Percentiles rank a stretch among this genome's conserved stretches.
Conservation (phyloP, 805 yeast genomes). For the Kluyveromyces starmeri region DNA sequence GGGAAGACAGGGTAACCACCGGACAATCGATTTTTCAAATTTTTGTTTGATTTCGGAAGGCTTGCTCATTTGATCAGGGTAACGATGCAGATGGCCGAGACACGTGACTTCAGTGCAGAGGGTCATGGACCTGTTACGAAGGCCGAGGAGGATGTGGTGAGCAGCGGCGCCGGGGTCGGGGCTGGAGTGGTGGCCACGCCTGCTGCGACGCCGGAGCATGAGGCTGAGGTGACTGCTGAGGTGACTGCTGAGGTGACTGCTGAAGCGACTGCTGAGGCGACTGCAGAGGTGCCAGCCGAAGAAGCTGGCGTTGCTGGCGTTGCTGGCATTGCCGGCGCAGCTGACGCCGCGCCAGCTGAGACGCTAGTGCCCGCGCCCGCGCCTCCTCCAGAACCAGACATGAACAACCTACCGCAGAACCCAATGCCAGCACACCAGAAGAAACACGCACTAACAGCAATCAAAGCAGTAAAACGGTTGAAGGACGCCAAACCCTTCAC, state of each 20-base stretch:
- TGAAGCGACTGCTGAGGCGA: constrained; percentile 1
- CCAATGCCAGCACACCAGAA: constrained; percentile 81
- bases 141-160: constrained; percentile 8
- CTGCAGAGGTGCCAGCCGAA: constrained; percentile 4
- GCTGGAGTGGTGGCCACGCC: constrained; percentile 18
- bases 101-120: constrained; percentile 4
- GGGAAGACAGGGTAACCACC: too few relatives aligned
- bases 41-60: neutral
- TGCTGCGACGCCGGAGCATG: constrained; percentile 7
- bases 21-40: neutral
- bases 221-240: constrained; percentile 11
- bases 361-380: constrained; percentile 53
- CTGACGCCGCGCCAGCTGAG: constrained; percentile 6
- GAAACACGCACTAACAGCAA: constrained; percentile 65
- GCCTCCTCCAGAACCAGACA: constrained; percentile 66
- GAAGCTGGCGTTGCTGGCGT: constrained; percentile 1
- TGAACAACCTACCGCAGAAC: constrained; percentile 52
- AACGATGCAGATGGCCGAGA: constrained; percentile 5
- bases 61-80: too few relatives aligned
- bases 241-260: constrained; percentile 9
- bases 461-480: constrained; percentile 80
- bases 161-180: constrained; percentile 16
- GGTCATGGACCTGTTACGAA: constrained; percentile 3
- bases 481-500: constrained; percentile 90
- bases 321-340: neutral